Evolutionary conservation across 2,329 filamentous ascomycete genomes (phyloP), one percentile per base, ranked within the genome.

Genomic region (Colletotrichum abscissum): DNA sequence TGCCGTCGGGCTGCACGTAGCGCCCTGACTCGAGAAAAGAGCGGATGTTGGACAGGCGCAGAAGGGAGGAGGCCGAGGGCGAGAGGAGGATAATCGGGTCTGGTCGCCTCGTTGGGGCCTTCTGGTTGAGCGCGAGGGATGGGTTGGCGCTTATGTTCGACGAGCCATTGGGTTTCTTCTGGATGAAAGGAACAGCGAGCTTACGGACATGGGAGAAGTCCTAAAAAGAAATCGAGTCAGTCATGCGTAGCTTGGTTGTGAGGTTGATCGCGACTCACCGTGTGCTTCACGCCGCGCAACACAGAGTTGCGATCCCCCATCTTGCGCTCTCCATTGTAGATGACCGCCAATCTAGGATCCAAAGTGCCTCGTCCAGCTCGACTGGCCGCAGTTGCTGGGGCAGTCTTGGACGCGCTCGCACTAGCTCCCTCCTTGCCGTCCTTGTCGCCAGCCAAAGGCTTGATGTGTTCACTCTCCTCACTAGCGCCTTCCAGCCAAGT

Each of bases 51-150:
- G 94, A 94, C 90, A 98, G 95, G 81, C 96, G 95, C 49, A 99
- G 92, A 62, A 98, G 91, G 1, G 95, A 97, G 2, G 96, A 98
- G 12, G 96, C 97, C 1, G 96, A 98, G 1, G 97, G 97, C 0
- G 97, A 98, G 74, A 99, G 92, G 33, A 99, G 92, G 81, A 99
- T 98, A 84, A 99, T 99, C 62, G 97, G 97, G 81, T 98, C 88
- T 49, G 89, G 88, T 72, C 90, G 85, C 59, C 88, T 85, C 58
- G 82, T 79, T 35, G 86, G 84, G 14, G 80, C 77, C 81, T 88
- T 90, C 74, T 86, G 88, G 79, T 91, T 90, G 64, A 89, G 84
- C 3, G 88, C 82, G 16, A 91, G 84, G 8, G 88, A 77, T 9
- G 86, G 81, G 76, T 85, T 87, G 70, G 81, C 81, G 56, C 83